A percentile compares a stretch with the other conserved stretches of the same genome.
Conservation (phyloP, 305 asterid species). For the Petunia hybrid region DNA sequence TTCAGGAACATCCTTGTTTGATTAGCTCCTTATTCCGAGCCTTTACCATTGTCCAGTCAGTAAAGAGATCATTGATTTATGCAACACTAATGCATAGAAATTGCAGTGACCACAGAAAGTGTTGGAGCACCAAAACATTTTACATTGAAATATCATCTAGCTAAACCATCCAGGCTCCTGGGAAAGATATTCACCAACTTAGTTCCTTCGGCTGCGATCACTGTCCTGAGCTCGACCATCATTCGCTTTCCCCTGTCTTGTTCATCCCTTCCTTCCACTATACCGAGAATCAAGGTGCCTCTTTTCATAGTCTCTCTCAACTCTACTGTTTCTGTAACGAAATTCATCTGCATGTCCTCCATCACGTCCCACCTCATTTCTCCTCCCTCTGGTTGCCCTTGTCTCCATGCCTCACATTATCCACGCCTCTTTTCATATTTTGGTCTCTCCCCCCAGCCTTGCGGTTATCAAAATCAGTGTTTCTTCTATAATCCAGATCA, state of each 20-base stretch:
- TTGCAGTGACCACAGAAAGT: neutral
- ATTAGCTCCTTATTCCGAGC: neutral
- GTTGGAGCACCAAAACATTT: neutral
- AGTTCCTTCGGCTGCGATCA: constrained; percentile 55
- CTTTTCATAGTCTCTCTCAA: constrained; percentile 31
- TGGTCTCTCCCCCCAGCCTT: constrained; percentile 50
- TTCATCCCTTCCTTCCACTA: constrained; percentile 58
- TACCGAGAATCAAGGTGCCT: constrained; percentile 32
- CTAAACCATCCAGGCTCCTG: constrained; percentile 11
- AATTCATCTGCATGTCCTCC: constrained; percentile 36
- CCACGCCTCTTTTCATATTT: constrained; percentile 47
- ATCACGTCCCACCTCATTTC: constrained; percentile 43
- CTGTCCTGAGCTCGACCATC: constrained; percentile 39
- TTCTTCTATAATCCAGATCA: constrained; percentile 47
- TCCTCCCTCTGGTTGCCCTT: constrained; percentile 49
- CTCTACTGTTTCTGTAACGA: constrained; percentile 23
- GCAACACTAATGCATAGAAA: neutral
- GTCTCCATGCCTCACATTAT: constrained; percentile 45
- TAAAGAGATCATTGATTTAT: neutral
- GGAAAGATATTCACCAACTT: constrained; percentile 35
- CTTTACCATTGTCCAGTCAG: neutral
- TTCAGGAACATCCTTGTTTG: too few relatives aligned
- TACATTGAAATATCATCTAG: constrained; percentile 14
- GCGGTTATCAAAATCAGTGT: constrained; percentile 36
- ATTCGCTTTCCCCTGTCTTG: constrained; percentile 50